Conservation (phyloP, 352 stramenopile genomes). For the Phytopythium kandeliae region DNA sequence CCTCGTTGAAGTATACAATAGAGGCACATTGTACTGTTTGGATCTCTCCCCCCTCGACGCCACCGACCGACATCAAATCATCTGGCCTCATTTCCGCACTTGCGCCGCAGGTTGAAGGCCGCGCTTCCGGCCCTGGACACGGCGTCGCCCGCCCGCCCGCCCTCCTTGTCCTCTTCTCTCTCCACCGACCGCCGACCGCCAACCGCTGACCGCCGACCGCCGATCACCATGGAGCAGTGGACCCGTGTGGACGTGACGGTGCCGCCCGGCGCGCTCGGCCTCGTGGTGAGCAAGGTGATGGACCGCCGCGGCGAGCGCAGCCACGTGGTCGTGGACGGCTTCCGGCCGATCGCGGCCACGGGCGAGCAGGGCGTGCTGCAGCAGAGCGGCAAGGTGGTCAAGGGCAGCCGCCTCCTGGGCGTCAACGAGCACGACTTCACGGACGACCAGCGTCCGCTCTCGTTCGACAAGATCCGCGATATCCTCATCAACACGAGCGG, state of each 20-base stretch:
- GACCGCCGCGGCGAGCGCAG: slow-evolving; percentile 15
- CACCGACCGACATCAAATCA: no score
- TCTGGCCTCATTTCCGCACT: slow-evolving; percentile 4
- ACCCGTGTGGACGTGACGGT: slow-evolving; percentile 59
- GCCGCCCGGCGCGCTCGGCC: slow-evolving; percentile 54
- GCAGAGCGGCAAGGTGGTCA: slow-evolving; percentile 27
- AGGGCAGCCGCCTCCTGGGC: slow-evolving; percentile 47
- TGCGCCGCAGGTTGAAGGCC: slow-evolving; percentile 5
- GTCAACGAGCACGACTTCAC: slow-evolving; percentile 74
- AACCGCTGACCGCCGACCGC: background rate
- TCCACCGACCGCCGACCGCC: no score
- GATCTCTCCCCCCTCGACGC: slow-evolving; percentile 1
- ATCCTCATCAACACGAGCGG: slow-evolving; percentile 61
- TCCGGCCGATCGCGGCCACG: slow-evolving; percentile 44
- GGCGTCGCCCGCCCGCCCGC: background rate
- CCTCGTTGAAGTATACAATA: no score
- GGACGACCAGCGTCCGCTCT: slow-evolving; percentile 19
- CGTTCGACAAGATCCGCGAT: slow-evolving; percentile 66
- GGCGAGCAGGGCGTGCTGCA: slow-evolving; percentile 39
- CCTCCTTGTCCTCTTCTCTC: background rate
- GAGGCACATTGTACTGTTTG: background rate
- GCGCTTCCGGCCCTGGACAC: background rate
- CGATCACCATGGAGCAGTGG: slow-evolving; percentile 4
- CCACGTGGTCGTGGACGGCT: slow-evolving; percentile 71
- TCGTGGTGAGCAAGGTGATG: slow-evolving; percentile 65